phyloP scores from a whole-genome alignment of 2,329 filamentous ascomycete genomes.

The Colletotrichum australisinense region DNA sequence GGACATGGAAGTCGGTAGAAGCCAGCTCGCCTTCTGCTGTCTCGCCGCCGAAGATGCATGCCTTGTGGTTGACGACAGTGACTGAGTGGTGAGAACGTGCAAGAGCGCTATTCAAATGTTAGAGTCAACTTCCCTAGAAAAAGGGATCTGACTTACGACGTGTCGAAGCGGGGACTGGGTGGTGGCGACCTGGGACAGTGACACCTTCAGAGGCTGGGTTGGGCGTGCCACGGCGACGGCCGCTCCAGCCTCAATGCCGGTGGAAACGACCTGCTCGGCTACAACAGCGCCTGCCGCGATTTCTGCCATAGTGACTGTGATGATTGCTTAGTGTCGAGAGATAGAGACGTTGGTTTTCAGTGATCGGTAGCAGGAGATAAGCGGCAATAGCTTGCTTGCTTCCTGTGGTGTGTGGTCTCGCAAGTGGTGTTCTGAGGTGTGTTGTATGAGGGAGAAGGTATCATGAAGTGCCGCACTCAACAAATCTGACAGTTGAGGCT shows the following conservation, averaged over 20 bases:
- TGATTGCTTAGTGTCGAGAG: not conserved
- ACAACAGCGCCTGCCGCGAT: slow-evolving; percentile 50
- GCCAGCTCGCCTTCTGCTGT: slow-evolving; percentile 51
- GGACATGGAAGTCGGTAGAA: slow-evolving; percentile 61
- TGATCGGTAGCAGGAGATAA: not conserved
- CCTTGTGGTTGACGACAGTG: slow-evolving; percentile 62
- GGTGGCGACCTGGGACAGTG: slow-evolving; percentile 58
- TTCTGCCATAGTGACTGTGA: slow-evolving; percentile 48
- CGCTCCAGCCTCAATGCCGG: slow-evolving; percentile 50
- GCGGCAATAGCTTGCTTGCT: not conserved
- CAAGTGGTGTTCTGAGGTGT: no score
- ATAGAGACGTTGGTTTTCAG: not conserved
- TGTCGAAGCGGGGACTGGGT: slow-evolving; percentile 39
- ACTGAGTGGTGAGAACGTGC: slow-evolving; percentile 62
- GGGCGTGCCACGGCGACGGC: slow-evolving; percentile 61
- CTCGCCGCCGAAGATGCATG: slow-evolving; percentile 67
- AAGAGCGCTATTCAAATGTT: slow-evolving; percentile 46
- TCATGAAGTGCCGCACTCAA: not conserved
- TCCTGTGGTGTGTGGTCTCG: not conserved
- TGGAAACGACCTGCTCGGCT: slow-evolving; percentile 54
- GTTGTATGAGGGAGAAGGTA: not conserved
- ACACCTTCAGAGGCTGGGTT: slow-evolving; percentile 62
- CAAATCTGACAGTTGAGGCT: slow-evolving; percentile 9
- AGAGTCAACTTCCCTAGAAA: not conserved
- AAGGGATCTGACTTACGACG: slow-evolving; percentile 40